phyloP scores from a whole-genome alignment of 345 rosid species.

The Boechera stricta region DNA sequence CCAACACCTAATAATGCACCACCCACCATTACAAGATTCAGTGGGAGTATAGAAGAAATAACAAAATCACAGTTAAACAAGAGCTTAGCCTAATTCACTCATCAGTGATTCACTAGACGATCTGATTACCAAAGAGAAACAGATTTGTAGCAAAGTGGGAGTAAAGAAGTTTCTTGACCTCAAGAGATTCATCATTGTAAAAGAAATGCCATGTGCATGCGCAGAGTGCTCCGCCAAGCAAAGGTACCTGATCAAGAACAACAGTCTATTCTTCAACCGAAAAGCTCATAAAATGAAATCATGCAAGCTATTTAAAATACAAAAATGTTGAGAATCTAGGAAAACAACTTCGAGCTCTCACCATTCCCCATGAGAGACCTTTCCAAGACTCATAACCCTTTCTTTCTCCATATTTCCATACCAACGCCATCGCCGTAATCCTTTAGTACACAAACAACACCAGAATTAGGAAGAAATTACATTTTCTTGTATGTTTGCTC shows the following conservation, averaged over 20 bases:
- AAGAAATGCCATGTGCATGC: slow-evolving; percentile 99
- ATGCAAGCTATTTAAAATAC: slow-evolving; percentile 35
- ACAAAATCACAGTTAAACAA: not conserved
- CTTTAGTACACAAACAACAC: slow-evolving; percentile 44
- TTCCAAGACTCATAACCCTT: slow-evolving; percentile 90
- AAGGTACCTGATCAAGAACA: slow-evolving; percentile 66
- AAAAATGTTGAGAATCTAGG: not conserved
- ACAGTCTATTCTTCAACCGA: not conserved
- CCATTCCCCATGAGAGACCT: slow-evolving; percentile 99
- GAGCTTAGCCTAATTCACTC: not conserved
- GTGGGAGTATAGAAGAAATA: not conserved
- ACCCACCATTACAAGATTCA: slow-evolving; percentile 6
- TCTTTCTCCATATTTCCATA: slow-evolving; percentile 94
- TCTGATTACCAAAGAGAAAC: not conserved
- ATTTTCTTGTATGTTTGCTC: not conserved
- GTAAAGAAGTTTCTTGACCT: slow-evolving; percentile 57
- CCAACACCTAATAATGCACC: slow-evolving; percentile 58
- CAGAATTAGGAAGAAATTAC: not conserved
- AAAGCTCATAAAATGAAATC: slow-evolving; percentile 76
- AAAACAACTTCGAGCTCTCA: slow-evolving; percentile 47
- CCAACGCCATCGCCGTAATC: slow-evolving; percentile 92
- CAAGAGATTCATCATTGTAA: slow-evolving; percentile 87
- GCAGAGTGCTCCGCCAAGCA: slow-evolving; percentile 97
- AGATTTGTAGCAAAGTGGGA: not conserved
- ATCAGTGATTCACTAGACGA: slow-evolving; percentile 8